Conservation (phyloP, 805 yeast genomes). For the Helenozyma rhizophorensis region DNA sequence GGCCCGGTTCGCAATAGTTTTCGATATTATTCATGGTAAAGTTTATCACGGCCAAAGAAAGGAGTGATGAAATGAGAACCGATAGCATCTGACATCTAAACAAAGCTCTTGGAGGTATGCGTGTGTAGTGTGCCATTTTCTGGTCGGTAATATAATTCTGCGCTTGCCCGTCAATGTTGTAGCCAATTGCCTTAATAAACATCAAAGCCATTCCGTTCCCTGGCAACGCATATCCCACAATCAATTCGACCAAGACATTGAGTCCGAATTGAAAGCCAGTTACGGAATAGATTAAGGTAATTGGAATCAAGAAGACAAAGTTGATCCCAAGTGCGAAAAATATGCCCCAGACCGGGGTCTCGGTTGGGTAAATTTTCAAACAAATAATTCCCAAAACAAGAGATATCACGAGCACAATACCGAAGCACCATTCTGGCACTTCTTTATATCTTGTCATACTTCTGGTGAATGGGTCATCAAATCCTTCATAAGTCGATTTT, state of each 20-base stretch:
- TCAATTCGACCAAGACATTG: slow-evolving; percentile 34
- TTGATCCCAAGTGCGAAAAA: slow-evolving; percentile 19
- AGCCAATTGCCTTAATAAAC: slow-evolving; percentile 58
- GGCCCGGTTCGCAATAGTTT: not conserved
- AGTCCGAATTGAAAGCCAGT: slow-evolving; percentile 20
- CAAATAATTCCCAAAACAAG: slow-evolving; percentile 28
- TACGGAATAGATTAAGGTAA: slow-evolving; percentile 12
- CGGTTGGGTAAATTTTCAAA: slow-evolving; percentile 23
- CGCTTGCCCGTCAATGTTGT: slow-evolving; percentile 55
- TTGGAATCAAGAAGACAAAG: slow-evolving; percentile 19
- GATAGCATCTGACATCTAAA: slow-evolving; percentile 14
- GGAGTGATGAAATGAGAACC: not conserved
- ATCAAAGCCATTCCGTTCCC: slow-evolving; percentile 34
- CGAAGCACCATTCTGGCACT: slow-evolving; percentile 31
- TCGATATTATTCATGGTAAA: not conserved
- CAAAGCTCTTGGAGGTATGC: slow-evolving; percentile 33
- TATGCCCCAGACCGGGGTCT: slow-evolving; percentile 22
- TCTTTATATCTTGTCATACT: slow-evolving; percentile 28
- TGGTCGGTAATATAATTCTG: slow-evolving; percentile 50
- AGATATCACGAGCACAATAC: slow-evolving; percentile 21
- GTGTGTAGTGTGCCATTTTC: slow-evolving; percentile 63
- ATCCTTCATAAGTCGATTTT: slow-evolving; percentile 27
- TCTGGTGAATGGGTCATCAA: slow-evolving; percentile 27
- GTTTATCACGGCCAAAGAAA: not conserved
- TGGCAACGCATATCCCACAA: slow-evolving; percentile 34